These are phyloP conservation scores for Solanum sitiens DNA, from an alignment of 257 asterid genomes.

Conservation along the genomic window DNA sequence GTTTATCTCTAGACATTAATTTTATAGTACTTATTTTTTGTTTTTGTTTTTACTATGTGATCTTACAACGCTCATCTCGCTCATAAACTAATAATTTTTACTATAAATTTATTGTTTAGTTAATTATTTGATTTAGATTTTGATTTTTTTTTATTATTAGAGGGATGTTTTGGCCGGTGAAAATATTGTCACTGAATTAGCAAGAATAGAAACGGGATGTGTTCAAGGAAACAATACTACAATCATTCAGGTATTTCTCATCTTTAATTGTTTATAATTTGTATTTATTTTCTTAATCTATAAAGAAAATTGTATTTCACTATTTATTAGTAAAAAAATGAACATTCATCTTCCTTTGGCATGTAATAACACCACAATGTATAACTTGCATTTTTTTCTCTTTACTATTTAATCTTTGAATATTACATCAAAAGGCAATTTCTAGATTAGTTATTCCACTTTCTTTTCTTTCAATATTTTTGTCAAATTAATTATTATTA, in stretches of 20 bases:
- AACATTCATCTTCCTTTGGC: no score
- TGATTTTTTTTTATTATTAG: no score
- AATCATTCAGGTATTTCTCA: background rate
- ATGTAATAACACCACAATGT: no score
- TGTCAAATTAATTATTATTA: no score
- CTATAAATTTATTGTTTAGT: background rate
- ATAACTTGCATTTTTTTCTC: no score
- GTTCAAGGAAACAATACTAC: conserved; percentile 28
- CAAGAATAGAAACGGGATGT: conserved; percentile 29
- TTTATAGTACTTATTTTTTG: background rate
- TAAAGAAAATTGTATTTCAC: no score
- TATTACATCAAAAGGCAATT: no score
- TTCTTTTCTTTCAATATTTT: no score
- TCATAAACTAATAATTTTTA: background rate
- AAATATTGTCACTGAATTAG: conserved; percentile 27
- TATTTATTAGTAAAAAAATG: no score
- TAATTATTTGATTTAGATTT: background rate
- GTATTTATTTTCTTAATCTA: background rate
- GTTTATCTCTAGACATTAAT: background rate
- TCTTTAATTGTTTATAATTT: background rate
- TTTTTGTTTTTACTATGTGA: background rate
- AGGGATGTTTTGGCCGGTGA: conserved; percentile 1
- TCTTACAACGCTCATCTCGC: background rate
- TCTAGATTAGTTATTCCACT: no score
- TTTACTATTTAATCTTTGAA: no score